phyloP scores from a whole-genome alignment of 2,329 filamentous ascomycete genomes.

The Fusarium compactum region DNA sequence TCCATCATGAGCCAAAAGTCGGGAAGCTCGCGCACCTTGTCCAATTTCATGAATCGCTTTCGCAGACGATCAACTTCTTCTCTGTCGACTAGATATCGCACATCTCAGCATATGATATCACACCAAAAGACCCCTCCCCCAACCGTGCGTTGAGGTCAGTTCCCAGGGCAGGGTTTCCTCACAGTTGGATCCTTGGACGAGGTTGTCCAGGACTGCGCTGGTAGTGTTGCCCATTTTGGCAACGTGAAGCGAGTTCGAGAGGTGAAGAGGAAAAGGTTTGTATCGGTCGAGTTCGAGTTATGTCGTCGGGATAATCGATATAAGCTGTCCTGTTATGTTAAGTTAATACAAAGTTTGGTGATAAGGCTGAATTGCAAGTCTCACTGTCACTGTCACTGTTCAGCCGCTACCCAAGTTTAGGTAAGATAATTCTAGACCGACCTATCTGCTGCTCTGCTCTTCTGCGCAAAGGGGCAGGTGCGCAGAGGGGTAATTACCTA shows the following conservation, averaged over 20 bases:
- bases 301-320: background rate
- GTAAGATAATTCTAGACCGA: constrained; percentile 40
- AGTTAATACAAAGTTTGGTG: constrained; percentile 38
- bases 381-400: constrained; percentile 31
- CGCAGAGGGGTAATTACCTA: constrained; percentile 45
- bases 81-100: constrained; percentile 78
- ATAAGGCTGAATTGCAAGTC: constrained; percentile 46
- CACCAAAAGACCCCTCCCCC: constrained; percentile 8
- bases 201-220: constrained; percentile 87
- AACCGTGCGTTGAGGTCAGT: constrained; percentile 15
- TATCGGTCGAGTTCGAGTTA: background rate
- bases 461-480: constrained; percentile 38
- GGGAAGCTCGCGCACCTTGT: constrained; percentile 75
- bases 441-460: constrained; percentile 4
- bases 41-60: constrained; percentile 99
- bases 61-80: constrained; percentile 96
- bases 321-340: constrained; percentile 17
- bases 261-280: background rate
- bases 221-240: constrained; percentile 74
- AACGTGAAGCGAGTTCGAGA: constrained; percentile 12
- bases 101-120: constrained; percentile 32
- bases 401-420: constrained; percentile 28
- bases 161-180: constrained; percentile 46
- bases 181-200: constrained; percentile 98
- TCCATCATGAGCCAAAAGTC: constrained; percentile 11